Conservation (phyloP, 306 rosid genomes). For the Cucumis hystrix region DNA sequence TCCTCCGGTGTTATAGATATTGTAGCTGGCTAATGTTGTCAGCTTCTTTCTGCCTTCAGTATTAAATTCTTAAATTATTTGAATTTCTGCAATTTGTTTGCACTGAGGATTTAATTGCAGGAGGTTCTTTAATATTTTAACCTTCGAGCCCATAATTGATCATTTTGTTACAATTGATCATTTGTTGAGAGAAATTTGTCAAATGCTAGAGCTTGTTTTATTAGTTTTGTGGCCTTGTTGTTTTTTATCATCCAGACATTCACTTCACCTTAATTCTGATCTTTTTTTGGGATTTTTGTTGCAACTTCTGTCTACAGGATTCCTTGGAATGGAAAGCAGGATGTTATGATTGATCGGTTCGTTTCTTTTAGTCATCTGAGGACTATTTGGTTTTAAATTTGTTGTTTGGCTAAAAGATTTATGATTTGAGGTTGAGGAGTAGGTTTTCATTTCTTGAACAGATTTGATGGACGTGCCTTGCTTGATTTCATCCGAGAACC, state of each 20-base stretch:
- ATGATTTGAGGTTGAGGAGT: neutral
- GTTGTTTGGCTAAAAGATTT: neutral
- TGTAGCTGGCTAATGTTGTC: neutral
- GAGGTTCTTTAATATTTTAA: neutral
- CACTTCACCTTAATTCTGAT: neutral
- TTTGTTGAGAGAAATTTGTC: neutral
- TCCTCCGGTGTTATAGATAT: neutral
- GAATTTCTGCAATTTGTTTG: neutral
- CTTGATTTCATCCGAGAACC: conserved; percentile 90
- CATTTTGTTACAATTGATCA: neutral
- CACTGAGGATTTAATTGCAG: neutral
- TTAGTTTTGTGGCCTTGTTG: neutral
- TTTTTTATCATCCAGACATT: neutral
- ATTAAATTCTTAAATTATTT: neutral
- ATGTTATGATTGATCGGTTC: conserved; percentile 81
- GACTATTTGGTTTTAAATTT: neutral
- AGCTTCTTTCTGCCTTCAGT: neutral
- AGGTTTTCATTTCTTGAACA: conserved; percentile 13
- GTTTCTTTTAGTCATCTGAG: neutral
- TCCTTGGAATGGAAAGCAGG: conserved; percentile 98
- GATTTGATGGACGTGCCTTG: conserved; percentile 97
- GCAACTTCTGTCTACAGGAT: conserved; percentile 43
- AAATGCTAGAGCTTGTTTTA: neutral
- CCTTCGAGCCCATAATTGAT: neutral
- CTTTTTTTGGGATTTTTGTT: neutral